Percentiles rank a stretch among this genome's conserved stretches.
Evolutionary conservation across 2,329 filamentous ascomycete species (phyloP).

Genomic region (Trichoderma atroviride): DNA sequence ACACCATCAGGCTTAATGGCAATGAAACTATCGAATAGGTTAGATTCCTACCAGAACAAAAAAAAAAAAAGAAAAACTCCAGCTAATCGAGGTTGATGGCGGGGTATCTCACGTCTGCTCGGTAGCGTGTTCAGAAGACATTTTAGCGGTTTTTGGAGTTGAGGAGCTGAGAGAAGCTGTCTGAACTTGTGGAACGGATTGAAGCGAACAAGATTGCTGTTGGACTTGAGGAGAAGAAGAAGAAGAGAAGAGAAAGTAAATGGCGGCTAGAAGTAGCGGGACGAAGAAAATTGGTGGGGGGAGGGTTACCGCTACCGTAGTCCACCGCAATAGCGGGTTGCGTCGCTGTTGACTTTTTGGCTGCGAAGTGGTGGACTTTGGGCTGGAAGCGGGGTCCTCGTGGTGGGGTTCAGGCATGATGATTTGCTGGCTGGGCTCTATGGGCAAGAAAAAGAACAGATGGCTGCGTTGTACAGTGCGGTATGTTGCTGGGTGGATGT

Average conservation of each 20-base stretch:
- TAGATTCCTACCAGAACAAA: constrained; percentile 29
- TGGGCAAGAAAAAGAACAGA: neutral
- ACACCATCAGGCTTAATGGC: constrained; percentile 99
- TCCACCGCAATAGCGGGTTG: constrained; percentile 35
- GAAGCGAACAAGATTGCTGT: constrained; percentile 31
- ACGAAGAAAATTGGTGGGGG: constrained; percentile 49
- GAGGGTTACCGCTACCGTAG: constrained; percentile 44
- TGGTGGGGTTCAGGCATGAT: constrained; percentile 41
- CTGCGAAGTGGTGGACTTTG: constrained; percentile 28
- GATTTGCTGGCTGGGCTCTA: constrained; percentile 30
- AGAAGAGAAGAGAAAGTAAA: constrained; percentile 43
- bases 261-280: constrained; percentile 43
- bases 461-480: constrained; percentile 27
- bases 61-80: no score
- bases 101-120: constrained; percentile 80
- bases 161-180: constrained; percentile 29
- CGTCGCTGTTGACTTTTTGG: constrained; percentile 25
- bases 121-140: constrained; percentile 62
- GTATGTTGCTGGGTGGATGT: neutral
- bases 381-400: constrained; percentile 40
- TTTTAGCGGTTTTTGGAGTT: constrained; percentile 48
- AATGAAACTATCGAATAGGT: constrained; percentile 77
- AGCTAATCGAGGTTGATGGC: constrained; percentile 35
- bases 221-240: constrained; percentile 33
- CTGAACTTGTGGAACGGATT: neutral